Conservation (phyloP, 192 early-diverging fungal species). For the Coemansia sp. region DNA sequence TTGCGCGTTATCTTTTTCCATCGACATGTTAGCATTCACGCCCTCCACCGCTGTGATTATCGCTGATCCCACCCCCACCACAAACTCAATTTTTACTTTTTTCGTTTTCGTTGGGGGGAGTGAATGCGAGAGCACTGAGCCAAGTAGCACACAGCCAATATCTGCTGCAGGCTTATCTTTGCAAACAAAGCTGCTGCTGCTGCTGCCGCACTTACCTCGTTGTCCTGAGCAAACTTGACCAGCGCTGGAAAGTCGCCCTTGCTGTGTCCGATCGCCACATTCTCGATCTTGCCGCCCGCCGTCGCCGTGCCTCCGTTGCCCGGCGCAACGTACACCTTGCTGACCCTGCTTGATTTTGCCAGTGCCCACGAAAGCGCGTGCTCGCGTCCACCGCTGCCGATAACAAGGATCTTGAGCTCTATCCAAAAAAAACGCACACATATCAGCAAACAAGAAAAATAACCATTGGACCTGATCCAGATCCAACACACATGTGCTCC, state of each 20-base stretch:
- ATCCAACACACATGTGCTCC: too few species aligned
- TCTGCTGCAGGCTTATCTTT: not conserved
- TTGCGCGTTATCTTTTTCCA: slow-evolving; percentile 23
- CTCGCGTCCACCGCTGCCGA: slow-evolving; percentile 96
- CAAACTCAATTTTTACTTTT: slow-evolving; percentile 1
- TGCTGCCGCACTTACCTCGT: slow-evolving; percentile 55
- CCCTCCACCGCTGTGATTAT: not conserved
- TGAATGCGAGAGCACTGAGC: too few species aligned
- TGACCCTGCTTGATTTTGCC: slow-evolving; percentile 71
- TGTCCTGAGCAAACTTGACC: slow-evolving; percentile 73
- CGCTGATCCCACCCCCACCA: slow-evolving; percentile 44
- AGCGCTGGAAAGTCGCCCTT: slow-evolving; percentile 69
- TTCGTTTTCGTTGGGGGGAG: not conserved
- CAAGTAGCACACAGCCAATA: too few species aligned
- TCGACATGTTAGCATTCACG: slow-evolving; percentile 5
- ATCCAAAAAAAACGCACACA: not conserved
- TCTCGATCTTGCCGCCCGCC: slow-evolving; percentile 70
- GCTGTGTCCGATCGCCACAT: slow-evolving; percentile 67
- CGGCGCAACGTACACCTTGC: slow-evolving; percentile 87
- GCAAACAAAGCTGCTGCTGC: not conserved
- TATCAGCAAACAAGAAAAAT: too few species aligned
- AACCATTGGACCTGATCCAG: too few species aligned
- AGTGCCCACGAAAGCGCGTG: slow-evolving; percentile 94
- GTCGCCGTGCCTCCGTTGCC: slow-evolving; percentile 91
- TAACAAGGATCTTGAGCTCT: slow-evolving; percentile 72